Base-by-base conservation (phyloP, 768 basidiomycete genomes). In the Postia placenta region DNA sequence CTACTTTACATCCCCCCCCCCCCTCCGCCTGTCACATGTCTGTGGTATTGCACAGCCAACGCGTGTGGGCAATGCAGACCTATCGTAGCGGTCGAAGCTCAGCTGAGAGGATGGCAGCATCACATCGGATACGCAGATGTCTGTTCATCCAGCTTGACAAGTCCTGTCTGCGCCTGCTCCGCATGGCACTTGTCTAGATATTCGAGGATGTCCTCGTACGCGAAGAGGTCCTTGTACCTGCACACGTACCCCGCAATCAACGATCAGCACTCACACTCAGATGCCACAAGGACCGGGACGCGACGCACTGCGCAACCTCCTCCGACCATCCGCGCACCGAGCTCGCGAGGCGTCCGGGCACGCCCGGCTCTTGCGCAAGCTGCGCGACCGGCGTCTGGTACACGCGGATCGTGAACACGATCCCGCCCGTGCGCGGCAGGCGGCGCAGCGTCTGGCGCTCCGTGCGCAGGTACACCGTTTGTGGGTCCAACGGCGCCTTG, bases 381-480 rank as follows among this genome's bases (percentile, higher is more conserved):
- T 75, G 73, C 20, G 69, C 72, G 28, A 85, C 61, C 19, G 76
- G 76, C 36, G 74, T 74, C 47, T 81, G 45, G 65, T 86, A 85
- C 42, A 80, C 81, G 33, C 85, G 72, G 57, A 87, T 82, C 45
- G 80, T 83, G 62, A 89, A 88, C 35, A 82, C 64, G 30, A 87
- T 72, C 1, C 76, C 83, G 11, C 85, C 84, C 36, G 77, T 79
- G 3, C 71, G 67, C 11, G 80, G 80, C 45, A 88, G 72, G 24
- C 85, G 69, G 35, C 84, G 70, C 50, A 87, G 65, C 26, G 79
- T 81, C 67, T 87, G 85, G 20, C 85, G 69, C 60, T 87, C 85
- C 22, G 73, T 72, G 20, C 87, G 72, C 50, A 85, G 64, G 6
- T 76, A 74, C 17, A 87, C 63, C 60, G 27, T 67, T 47, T 47